Conservation (phyloP, 2,329 filamentous ascomycete species). For the Hypoxylon sp. region DNA sequence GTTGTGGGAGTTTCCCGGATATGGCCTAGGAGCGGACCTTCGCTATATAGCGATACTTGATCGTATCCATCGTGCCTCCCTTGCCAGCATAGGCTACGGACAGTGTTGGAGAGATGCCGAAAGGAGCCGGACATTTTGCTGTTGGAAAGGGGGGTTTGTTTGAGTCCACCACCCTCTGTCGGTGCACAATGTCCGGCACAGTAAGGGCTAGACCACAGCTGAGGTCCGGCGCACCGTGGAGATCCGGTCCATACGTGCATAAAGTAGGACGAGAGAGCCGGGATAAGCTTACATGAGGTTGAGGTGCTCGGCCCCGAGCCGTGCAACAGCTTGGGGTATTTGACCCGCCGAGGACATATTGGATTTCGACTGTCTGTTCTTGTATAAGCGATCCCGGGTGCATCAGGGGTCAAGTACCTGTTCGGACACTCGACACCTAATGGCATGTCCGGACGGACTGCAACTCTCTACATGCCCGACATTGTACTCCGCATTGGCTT, state of each 20-base stretch:
- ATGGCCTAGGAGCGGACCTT: constrained; percentile 1
- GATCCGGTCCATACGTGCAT: not conserved
- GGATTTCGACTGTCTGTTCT: not conserved
- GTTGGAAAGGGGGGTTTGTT: constrained; percentile 20
- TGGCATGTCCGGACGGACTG: not conserved
- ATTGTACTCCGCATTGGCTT: not conserved
- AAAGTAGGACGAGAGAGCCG: not conserved
- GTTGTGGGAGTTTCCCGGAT: not conserved
- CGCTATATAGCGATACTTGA: constrained; percentile 16
- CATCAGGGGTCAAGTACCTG: not conserved
- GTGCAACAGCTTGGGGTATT: not conserved
- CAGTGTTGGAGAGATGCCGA: constrained; percentile 42
- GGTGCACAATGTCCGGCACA: constrained; percentile 26
- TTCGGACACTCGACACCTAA: too few relatives aligned
- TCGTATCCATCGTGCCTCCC: not conserved
- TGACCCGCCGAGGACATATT: not conserved
- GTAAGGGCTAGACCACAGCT: constrained; percentile 9
- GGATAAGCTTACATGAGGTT: constrained; percentile 4
- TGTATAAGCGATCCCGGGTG: not conserved
- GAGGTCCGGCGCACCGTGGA: constrained; percentile 36
- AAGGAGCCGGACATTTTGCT: constrained; percentile 33
- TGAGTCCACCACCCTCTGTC: constrained; percentile 22
- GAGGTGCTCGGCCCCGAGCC: not conserved
- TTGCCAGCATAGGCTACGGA: constrained; percentile 26
- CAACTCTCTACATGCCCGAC: not conserved